Evolutionary conservation across 257 asterid genomes (phyloP).

Genomic region (Cynanchum wilfordii): DNA sequence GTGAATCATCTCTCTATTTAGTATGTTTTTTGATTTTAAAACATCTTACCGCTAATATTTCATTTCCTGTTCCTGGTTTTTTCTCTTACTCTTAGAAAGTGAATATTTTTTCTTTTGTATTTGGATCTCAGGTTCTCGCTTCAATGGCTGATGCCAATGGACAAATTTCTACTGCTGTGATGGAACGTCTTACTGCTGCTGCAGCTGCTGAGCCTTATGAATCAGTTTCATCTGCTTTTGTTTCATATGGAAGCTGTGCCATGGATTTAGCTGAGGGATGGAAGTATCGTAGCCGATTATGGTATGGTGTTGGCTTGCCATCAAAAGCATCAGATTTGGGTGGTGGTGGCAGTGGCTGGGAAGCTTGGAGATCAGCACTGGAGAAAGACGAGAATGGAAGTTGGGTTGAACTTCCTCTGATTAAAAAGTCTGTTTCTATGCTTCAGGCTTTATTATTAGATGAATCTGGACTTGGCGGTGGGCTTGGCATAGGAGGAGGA

Average conservation of each 20-base stretch:
- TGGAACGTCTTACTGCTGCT: constrained; percentile 93
- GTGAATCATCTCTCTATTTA: constrained; percentile 1
- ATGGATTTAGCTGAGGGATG: constrained; percentile 89
- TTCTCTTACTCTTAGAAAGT: constrained; percentile 4
- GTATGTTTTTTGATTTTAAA: background rate
- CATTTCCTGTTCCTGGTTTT: background rate
- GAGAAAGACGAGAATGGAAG: constrained; percentile 82
- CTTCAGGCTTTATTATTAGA: constrained; percentile 91
- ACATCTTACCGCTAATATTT: background rate
- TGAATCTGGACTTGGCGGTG: constrained; percentile 97
- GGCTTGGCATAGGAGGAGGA: constrained; percentile 99
- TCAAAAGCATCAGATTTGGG: constrained; percentile 51
- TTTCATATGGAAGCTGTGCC: constrained; percentile 87
- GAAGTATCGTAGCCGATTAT: constrained; percentile 92
- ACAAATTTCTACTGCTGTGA: constrained; percentile 68
- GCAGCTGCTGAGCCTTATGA: constrained; percentile 96
- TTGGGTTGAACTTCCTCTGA: constrained; percentile 92
- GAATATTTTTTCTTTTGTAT: constrained; percentile 21
- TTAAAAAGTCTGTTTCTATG: constrained; percentile 87
- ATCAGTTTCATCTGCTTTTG: constrained; percentile 89
- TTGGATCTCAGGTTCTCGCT: constrained; percentile 62
- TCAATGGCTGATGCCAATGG: constrained; percentile 93
- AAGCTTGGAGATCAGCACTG: constrained; percentile 75
- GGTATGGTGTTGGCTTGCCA: constrained; percentile 89
- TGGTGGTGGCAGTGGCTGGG: constrained; percentile 99